Evolutionary conservation across 2,329 filamentous ascomycete genomes (phyloP).

Genomic region (Sporothrix phasma): DNA sequence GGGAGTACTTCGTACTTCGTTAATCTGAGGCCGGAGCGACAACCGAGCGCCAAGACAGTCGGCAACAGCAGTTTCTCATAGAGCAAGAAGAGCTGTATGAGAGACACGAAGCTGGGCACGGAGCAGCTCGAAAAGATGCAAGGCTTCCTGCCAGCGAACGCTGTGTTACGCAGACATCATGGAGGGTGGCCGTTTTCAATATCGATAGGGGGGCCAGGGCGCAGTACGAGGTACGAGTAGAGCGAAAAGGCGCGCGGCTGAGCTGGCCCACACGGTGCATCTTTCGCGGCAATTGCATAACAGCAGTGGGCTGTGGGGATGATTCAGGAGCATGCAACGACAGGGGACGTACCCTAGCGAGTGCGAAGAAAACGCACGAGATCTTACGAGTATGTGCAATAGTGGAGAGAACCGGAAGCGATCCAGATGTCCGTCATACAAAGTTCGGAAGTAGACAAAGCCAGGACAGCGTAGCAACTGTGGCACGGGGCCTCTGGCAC

Average conservation of each 20-base stretch:
- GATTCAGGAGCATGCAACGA: constrained; percentile 3
- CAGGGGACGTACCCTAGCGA: too few species aligned
- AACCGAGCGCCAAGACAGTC: not conserved
- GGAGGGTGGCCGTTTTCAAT: not conserved
- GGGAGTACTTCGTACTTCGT: too few species aligned
- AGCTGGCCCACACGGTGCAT: not conserved
- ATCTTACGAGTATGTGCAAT: too few species aligned
- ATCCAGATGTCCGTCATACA: too few species aligned
- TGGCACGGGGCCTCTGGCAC: not conserved
- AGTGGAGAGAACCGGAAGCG: too few species aligned
- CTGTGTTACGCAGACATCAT: not conserved
- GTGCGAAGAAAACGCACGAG: too few species aligned
- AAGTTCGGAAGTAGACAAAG: too few species aligned
- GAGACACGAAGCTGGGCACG: not conserved
- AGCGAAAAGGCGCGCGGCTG: constrained; percentile 11
- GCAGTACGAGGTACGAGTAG: too few species aligned
- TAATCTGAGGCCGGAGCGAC: constrained; percentile 9
- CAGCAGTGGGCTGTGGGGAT: not conserved
- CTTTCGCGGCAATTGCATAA: not conserved
- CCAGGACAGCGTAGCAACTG: not conserved
- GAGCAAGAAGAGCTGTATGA: not conserved
- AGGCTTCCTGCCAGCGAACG: not conserved
- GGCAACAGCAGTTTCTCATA: not conserved
- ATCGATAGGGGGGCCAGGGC: too few species aligned
- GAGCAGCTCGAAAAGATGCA: not conserved